Evolutionary conservation across 306 rosid genomes (phyloP), one percentile per base, ranked within the genome.

Genomic region (Vigna nakashimae): DNA sequence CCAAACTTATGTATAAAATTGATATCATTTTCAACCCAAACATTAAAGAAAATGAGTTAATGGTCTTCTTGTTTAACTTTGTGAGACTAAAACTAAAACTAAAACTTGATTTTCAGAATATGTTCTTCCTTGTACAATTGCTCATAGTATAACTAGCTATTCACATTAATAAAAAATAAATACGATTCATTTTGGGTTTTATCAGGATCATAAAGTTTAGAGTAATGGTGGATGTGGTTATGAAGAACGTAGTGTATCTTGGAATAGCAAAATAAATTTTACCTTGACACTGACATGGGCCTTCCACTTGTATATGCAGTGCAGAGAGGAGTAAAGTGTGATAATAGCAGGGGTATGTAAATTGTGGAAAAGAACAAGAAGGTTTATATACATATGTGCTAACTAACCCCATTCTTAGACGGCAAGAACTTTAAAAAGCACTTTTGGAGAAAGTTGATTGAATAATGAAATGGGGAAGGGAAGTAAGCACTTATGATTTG

Each of bases 211-310:
- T 26, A 26, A 26, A 2, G n/a, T 70, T 28, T 30, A 30, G 10
- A 16, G 28, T 9, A 16, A 30, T 52, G 36, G 50, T 17, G 36
- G 36, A 18, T 52, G 46, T 28, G 28, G 43, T 15, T 52, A 32
- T 34, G 59, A 45, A 43, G 13, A 60, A 60, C 28, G 46, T 18
- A 63, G 2, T 46, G 57, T 34, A 43, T 17, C 40, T 64, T 71
- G 38, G 26, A 65, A 66, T 56, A 65, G 67, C 10, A 38, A 28
- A 26, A 38, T 49, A 42, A 68, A 2, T 16, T 58, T 67, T 81
- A 81, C 84, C 84, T 81, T 81, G 80, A 81, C 76, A 81, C 59
- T 81, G 80, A 81, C 84, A 81, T 74, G 45, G 76, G 43, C 59
- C 71, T 81, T 59, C n/a, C 18, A 20, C 6, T 56, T 74, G 65